A percentile compares a stretch with the other conserved stretches of the same genome.
Conservation (phyloP, 805 yeast species). For the Teunomyces stri region DNA sequence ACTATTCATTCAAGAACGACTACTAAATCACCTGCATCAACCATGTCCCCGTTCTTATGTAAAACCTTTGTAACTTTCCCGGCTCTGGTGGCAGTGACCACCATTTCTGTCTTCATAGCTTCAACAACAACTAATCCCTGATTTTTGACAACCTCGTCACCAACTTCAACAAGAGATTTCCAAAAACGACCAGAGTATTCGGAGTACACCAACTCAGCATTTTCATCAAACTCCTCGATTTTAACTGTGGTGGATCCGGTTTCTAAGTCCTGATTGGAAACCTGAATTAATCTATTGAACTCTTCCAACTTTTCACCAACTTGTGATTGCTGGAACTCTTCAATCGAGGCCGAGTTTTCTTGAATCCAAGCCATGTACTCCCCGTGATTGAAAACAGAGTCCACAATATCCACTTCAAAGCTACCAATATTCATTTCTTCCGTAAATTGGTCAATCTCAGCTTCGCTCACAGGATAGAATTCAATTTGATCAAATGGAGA, state of each 20-base stretch:
- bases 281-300: constrained; percentile 78
- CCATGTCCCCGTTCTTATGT: constrained; percentile 91
- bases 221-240: constrained; percentile 66
- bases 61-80: constrained; percentile 73
- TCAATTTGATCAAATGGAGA: constrained; percentile 93
- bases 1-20: constrained; percentile 60
- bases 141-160: constrained; percentile 69
- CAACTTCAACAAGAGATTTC: constrained; percentile 82
- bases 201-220: constrained; percentile 82
- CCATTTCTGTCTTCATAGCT: constrained; percentile 99
- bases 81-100: constrained; percentile 63
- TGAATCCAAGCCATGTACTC: constrained; percentile 77
- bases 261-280: constrained; percentile 72
- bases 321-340: constrained; percentile 61
- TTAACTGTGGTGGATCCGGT: constrained; percentile 44
- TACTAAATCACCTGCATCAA: constrained; percentile 93
- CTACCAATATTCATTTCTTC: constrained; percentile 80
- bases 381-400: constrained; percentile 78
- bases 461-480: constrained; percentile 88
- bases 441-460: constrained; percentile 66
- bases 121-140: constrained; percentile 87
- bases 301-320: constrained; percentile 82
- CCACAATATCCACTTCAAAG: constrained; percentile 70
- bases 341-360: constrained; percentile 70
- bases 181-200: constrained; percentile 97